These are phyloP conservation scores for Phylloporus rhodoxanthus DNA, from an alignment of 768 basidiomycete species.

Conservation along the genomic window DNA sequence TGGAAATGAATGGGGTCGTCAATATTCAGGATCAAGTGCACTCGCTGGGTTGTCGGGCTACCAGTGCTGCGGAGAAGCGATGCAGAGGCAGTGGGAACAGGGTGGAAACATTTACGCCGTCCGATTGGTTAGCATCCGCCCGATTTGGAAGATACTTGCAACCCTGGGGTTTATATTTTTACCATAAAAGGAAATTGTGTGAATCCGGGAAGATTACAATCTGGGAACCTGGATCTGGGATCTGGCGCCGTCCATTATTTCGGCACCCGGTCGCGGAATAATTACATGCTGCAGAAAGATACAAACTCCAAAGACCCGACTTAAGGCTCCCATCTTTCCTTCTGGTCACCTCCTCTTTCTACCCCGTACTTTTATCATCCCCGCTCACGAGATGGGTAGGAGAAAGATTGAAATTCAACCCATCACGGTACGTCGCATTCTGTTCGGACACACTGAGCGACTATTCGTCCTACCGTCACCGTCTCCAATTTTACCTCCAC, in stretches of 20 bases:
- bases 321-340: conserved; percentile 29
- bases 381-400: conserved; percentile 49
- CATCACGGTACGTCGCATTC: conserved; percentile 54
- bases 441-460: conserved; percentile 4
- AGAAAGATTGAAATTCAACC: conserved; percentile 81
- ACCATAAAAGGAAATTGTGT: neutral
- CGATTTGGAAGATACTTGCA: neutral
- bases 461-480: conserved; percentile 6
- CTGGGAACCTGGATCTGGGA: conserved; percentile 29
- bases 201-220: conserved; percentile 29
- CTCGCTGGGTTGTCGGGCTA: conserved; percentile 15
- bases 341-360: conserved; percentile 14
- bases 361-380: conserved; percentile 20
- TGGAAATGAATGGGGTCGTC: conserved; percentile 11
- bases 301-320: conserved; percentile 28
- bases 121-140: conserved; percentile 9
- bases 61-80: conserved; percentile 26
- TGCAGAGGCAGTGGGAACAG: conserved; percentile 16
- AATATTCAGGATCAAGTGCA: neutral
- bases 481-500: conserved; percentile 28
- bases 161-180: conserved; percentile 10
- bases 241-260: too few species aligned
- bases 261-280: conserved; percentile 37
- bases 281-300: conserved; percentile 35
- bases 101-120: neutral